Evolutionary conservation across 306 rosid species (phyloP).

Genomic region (Canavalia ensiformis): DNA sequence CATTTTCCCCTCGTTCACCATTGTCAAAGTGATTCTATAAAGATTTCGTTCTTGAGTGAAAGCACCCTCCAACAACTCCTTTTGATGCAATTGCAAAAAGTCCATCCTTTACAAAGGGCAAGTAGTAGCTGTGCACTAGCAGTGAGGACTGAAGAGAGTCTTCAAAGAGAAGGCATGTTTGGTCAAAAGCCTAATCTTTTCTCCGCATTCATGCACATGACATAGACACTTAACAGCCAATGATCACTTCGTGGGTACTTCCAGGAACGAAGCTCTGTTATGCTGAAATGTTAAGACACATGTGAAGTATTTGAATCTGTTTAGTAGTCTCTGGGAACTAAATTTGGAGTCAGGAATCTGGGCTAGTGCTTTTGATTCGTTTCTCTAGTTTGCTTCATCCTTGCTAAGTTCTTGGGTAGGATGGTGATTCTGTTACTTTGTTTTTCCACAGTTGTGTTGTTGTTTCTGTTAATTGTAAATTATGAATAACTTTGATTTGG

Average conservation of each 20-base stretch:
- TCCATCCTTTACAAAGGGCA: conserved; percentile 60
- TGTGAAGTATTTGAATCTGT: conserved; percentile 50
- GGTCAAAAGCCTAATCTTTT: conserved; percentile 64
- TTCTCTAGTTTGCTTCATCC: conserved; percentile 49
- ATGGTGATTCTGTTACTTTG: conserved; percentile 49
- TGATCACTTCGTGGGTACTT: conserved; percentile 60
- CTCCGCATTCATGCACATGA: conserved; percentile 46
- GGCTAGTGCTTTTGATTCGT: conserved; percentile 37
- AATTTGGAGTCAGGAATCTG: conserved; percentile 51
- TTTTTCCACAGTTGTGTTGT: conserved; percentile 33
- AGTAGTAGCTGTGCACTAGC: conserved; percentile 41
- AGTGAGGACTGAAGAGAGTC: conserved; percentile 35
- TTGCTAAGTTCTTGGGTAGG: conserved; percentile 55
- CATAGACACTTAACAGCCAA: conserved; percentile 55
- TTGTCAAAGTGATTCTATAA: conserved; percentile 49
- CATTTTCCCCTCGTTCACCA: conserved; percentile 65
- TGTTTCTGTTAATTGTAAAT: conserved; percentile 30
- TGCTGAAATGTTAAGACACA: conserved; percentile 52
- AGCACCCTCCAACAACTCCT: conserved; percentile 57
- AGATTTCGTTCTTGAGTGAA: conserved; percentile 58
- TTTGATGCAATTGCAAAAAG: conserved; percentile 65
- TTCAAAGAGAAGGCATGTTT: conserved; percentile 57
- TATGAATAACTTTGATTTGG: conserved; percentile 47
- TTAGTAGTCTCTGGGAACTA: conserved; percentile 47
- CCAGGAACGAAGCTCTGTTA: conserved; percentile 51